Percentiles rank a stretch among this genome's conserved stretches.
Evolutionary conservation across 106 monocot genomes (phyloP).

Genomic region (Platanthera zijinensis): DNA sequence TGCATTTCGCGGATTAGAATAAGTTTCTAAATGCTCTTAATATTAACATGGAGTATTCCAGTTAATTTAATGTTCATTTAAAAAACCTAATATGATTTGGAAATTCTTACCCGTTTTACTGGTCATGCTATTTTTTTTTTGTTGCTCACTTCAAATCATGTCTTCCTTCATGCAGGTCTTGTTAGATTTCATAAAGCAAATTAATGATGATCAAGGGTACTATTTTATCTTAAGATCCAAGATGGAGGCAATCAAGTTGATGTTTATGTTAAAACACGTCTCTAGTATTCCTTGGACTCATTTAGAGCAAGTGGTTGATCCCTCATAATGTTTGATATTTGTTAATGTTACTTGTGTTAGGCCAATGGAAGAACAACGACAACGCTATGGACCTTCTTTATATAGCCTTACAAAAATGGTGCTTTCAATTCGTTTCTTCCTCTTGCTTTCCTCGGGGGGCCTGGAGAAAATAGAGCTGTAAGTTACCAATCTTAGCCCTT

Average conservation of each 20-base stretch:
- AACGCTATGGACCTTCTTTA: conserved; percentile 83
- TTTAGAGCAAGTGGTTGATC: not conserved
- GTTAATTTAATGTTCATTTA: not conserved
- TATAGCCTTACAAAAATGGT: conserved; percentile 78
- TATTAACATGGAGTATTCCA: not conserved
- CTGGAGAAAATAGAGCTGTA: conserved; percentile 55
- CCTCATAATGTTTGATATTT: not conserved
- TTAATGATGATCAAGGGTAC: conserved; percentile 99
- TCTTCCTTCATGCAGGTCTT: conserved; percentile 65
- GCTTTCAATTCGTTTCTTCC: conserved; percentile 53
- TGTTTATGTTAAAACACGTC: conserved; percentile 1
- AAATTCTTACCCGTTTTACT: not conserved
- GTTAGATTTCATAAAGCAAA: conserved; percentile 80
- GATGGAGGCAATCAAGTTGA: not conserved
- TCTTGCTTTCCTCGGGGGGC: conserved; percentile 62
- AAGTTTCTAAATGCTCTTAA: not conserved
- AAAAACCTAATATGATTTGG: not conserved
- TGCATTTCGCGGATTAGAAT: not conserved
- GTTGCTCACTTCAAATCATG: not conserved
- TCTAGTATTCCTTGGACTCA: not conserved
- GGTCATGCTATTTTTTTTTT: not conserved
- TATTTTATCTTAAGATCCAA: not conserved
- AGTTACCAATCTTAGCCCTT: conserved; percentile 17
- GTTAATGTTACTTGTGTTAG: conserved; percentile 28
- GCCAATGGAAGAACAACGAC: conserved; percentile 98